A percentile compares a stretch with the other conserved stretches of the same genome.
Conservation (phyloP, 2,329 filamentous ascomycete species). For the Incumbomyces delicatus region DNA sequence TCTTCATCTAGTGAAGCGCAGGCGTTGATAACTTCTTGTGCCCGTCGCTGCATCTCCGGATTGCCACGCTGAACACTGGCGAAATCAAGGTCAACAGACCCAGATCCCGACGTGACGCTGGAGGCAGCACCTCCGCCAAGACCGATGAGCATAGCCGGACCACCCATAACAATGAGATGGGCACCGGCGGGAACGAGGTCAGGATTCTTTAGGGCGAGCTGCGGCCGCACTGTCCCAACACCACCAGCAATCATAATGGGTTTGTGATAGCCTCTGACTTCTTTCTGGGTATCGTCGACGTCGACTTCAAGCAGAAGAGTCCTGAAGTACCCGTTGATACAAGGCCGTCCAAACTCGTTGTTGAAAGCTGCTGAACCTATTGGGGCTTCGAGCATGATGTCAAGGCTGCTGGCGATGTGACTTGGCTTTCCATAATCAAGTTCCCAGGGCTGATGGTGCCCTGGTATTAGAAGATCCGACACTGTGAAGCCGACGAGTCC, state of each 20-base stretch:
- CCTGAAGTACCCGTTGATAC: slow-evolving; percentile 79
- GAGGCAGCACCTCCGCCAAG: slow-evolving; percentile 92
- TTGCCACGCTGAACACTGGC: slow-evolving; percentile 96
- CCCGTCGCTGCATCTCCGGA: slow-evolving; percentile 87
- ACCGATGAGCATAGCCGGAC: slow-evolving; percentile 94
- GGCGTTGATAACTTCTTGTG: slow-evolving; percentile 96
- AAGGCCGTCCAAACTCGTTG: slow-evolving; percentile 92
- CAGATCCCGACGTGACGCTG: slow-evolving; percentile 77
- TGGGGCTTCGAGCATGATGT: slow-evolving; percentile 96
- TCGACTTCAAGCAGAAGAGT: slow-evolving; percentile 68
- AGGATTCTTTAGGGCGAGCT: slow-evolving; percentile 79
- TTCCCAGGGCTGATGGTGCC: slow-evolving; percentile 77
- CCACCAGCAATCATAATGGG: slow-evolving; percentile 98
- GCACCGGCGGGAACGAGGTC: slow-evolving; percentile 75
- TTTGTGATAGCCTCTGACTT: slow-evolving; percentile 90
- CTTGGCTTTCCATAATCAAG: slow-evolving; percentile 69
- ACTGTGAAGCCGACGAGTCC: slow-evolving; percentile 90
- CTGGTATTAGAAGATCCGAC: slow-evolving; percentile 85
- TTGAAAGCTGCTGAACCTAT: slow-evolving; percentile 94
- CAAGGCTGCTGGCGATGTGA: slow-evolving; percentile 86
- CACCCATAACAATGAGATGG: slow-evolving; percentile 83
- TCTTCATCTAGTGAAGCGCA: slow-evolving; percentile 74
- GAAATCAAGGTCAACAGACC: slow-evolving; percentile 87
- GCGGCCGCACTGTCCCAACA: slow-evolving; percentile 80
- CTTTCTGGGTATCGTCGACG: slow-evolving; percentile 50